phyloP scores from a whole-genome alignment of 306 rosid species.

The Vigna reflexopilosa region DNA sequence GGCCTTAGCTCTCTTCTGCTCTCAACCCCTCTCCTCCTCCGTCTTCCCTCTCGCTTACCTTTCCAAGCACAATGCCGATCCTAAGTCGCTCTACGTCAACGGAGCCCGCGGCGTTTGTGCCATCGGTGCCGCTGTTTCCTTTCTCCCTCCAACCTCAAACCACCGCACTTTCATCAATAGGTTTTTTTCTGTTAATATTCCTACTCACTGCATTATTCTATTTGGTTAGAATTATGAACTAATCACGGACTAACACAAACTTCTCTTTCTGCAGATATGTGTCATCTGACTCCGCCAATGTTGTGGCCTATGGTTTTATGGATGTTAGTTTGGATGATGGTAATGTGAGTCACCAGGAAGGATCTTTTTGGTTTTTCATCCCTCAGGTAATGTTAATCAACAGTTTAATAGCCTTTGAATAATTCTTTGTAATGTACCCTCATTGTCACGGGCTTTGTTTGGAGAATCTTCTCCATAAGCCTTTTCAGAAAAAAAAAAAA shows the following conservation, averaged over 20 bases:
- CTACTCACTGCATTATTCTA: not conserved
- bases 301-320: slow-evolving; percentile 78
- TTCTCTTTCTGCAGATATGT: slow-evolving; percentile 61
- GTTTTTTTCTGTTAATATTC: slow-evolving; percentile 40
- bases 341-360: slow-evolving; percentile 57
- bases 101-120: slow-evolving; percentile 79
- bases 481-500: no score
- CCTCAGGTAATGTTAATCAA: slow-evolving; percentile 73
- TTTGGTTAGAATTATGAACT: not conserved
- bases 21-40: slow-evolving; percentile 69
- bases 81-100: slow-evolving; percentile 65
- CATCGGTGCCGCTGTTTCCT: slow-evolving; percentile 79
- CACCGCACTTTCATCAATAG: slow-evolving; percentile 52
- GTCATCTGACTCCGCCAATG: slow-evolving; percentile 61
- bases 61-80: slow-evolving; percentile 65
- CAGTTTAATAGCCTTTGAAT: slow-evolving; percentile 2
- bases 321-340: slow-evolving; percentile 57
- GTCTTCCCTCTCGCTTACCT: slow-evolving; percentile 79
- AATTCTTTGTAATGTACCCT: not conserved
- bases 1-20: slow-evolving; percentile 81
- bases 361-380: slow-evolving; percentile 68
- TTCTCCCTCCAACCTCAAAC: slow-evolving; percentile 43
- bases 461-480: no score
- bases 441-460: not conserved
- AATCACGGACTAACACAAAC: not conserved